Conservation (phyloP, 495 filamentous ascomycete species). For the Neohortaea acidophila region DNA sequence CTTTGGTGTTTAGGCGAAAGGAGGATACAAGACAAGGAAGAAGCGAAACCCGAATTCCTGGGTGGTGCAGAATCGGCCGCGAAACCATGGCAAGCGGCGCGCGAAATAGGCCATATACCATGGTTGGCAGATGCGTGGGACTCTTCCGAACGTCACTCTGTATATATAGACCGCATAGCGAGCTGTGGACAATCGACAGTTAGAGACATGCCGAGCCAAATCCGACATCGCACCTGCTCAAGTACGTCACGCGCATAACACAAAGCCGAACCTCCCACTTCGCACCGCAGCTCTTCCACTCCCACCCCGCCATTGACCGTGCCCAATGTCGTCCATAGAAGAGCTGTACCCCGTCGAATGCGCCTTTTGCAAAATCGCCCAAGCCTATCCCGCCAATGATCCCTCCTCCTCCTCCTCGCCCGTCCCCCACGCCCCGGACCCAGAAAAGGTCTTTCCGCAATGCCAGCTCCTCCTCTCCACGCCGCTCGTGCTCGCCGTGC, state of each 20-base stretch:
- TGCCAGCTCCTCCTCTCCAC: constrained; percentile 59
- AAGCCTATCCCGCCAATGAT: constrained; percentile 22
- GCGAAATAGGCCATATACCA: no score
- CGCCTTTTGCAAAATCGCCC: constrained; percentile 53
- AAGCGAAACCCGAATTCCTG: constrained; percentile 32
- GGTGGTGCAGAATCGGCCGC: constrained; percentile 27
- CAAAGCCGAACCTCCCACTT: no score
- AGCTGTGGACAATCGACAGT: no score
- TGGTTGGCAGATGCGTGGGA: no score
- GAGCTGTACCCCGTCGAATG: constrained; percentile 29
- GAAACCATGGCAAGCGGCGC: constrained; percentile 32
- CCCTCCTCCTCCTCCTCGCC: constrained; percentile 17
- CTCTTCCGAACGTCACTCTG: no score
- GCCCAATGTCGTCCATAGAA: constrained; percentile 1
- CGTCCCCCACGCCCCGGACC: constrained; percentile 20
- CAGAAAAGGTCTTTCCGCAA: constrained; percentile 18
- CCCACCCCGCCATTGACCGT: background rate
- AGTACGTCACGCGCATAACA: no score
- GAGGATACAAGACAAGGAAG: constrained; percentile 86
- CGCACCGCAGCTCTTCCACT: background rate
- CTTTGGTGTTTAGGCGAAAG: constrained; percentile 53
- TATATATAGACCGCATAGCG: no score
- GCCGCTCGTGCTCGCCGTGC: constrained; percentile 58
- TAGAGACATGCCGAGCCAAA: no score
- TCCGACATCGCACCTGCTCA: no score